Evolutionary conservation across 2,329 filamentous ascomycete species (phyloP), one percentile per base, ranked within the genome.

Genomic region (Penicillium psychrosexuale): DNA sequence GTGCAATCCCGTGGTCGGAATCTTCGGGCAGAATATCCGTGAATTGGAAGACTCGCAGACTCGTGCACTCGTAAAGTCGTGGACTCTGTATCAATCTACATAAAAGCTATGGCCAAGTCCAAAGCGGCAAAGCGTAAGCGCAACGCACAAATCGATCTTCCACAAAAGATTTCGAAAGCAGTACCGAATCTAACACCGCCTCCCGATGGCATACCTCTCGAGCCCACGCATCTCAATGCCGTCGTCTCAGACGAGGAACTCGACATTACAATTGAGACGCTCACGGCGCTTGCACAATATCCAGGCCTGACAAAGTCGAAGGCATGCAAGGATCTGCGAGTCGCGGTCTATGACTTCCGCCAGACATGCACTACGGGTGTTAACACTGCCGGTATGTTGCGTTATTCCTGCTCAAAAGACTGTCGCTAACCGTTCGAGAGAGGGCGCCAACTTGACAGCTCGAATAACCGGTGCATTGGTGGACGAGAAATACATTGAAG

Each of bases 281-380:
- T 89, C 28, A 76, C 74, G 2, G 78, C 81, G 0, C 77, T 89
- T 11, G 73, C 84, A 0, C 72, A 81, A 54, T 80, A 88, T 58
- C 86, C 86, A 0, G 72, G 70, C 22, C 65, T 88, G 22, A 88
- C 87, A 68, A 89, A 89, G 69, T 83, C 84, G 0, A 88, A 87
- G 65, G 79, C 78, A 24, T 89, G 86, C 73, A 86, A 83, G 64
- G 84, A 86, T 45, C 73, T 89, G 2, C 78, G 87, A 19, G 82
- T 81, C 3, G 86, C 86, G 5, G 85, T 88, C 8, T 88, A 87
- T 64, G 83, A 85, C 19, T 89, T 90, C 56, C 82, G 85, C 1
- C 82, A 88, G 67, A 83, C 85, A 15, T 88, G 85, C 61, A 87
- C 84, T 0, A 88, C 84, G 0, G 86, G 86, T 5, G 72, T 84